Evolutionary conservation across 352 stramenopile species (phyloP), one percentile per base, ranked within the genome.

Genomic region (Albugo candida): DNA sequence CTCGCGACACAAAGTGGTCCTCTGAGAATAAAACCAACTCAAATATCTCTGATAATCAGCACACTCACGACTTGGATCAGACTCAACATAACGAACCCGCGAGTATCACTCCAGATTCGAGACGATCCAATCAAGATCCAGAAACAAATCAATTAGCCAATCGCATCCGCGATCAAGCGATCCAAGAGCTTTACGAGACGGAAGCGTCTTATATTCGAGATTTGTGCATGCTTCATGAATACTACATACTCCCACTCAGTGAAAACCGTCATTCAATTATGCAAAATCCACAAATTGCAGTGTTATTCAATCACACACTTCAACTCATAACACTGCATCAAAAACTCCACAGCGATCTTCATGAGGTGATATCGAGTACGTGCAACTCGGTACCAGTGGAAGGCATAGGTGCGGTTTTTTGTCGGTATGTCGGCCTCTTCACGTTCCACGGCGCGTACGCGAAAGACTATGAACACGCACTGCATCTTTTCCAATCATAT

Each of bases 301-400:
- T 91, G 12, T 91, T 91, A 41, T 91, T 91, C 52, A 86, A 86
- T 57, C 87, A 79, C 24, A 39, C 87, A 34, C 59, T 73, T 12
- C 68, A 87, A 49, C 59, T 91, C 2, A 70, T 86, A 21, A 83
- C 83, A 65, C 65, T 91, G 48, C 87, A 91, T 55, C 86, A 70
- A 12, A 86, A 87, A 56, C 55, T 91, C 13, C 64, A 83, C 10
- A 73, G 68, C 38, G 75, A 91, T 45, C 46, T 89, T 6, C 34
- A 45, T 17, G 41, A 47, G 20, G 8, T 46, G 17, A 47, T 35
- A 62, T 60, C 34, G 65, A 55, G 46, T 53, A 57, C 0, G 48
- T 72, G 2, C 54, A 59, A 31, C 41, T 31, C 24, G 8, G 8
- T 31, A 8, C 8, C 24, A 31, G 51, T 58, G 0, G 64, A 79